Evolutionary conservation across 768 basidiomycete genomes (phyloP).

Genomic region (Russula lepida): DNA sequence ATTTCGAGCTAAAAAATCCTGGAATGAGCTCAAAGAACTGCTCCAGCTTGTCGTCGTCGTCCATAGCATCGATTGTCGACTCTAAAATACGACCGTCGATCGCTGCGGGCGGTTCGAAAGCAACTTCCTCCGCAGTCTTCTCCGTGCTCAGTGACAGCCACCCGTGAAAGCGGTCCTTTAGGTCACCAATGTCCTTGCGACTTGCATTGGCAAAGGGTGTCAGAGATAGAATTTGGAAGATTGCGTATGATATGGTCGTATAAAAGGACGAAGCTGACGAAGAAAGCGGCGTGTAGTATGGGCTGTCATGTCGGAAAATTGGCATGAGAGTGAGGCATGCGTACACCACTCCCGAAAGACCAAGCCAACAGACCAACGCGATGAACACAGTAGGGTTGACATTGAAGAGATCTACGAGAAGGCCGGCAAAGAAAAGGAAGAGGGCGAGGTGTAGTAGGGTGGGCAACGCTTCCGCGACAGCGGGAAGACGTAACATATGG

Average conservation of each 20-base stretch:
- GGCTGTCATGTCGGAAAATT: background rate
- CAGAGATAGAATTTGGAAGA: background rate
- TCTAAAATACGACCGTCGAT: background rate
- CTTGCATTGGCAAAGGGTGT: background rate
- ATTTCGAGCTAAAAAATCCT: background rate
- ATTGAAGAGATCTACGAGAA: background rate
- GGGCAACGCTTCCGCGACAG: background rate
- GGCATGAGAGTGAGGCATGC: background rate
- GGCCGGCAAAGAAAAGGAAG: background rate
- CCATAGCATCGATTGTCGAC: background rate
- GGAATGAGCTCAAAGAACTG: background rate
- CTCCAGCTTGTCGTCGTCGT: too few species aligned
- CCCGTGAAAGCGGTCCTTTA: background rate
- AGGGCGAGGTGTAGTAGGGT: background rate
- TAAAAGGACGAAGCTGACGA: background rate
- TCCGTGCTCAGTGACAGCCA: background rate
- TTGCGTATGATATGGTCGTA: background rate
- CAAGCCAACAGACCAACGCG: background rate
- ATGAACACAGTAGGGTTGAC: background rate
- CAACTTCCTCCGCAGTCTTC: too few species aligned
- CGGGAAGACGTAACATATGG: background rate
- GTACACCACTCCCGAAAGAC: background rate
- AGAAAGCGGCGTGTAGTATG: background rate
- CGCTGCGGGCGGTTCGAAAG: too few species aligned
- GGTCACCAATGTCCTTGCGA: too few species aligned